Percentiles rank a stretch among this genome's conserved stretches.
Conservation (phyloP, 2,329 filamentous ascomycete genomes). For the Davidsoniella neocaledoniae region DNA sequence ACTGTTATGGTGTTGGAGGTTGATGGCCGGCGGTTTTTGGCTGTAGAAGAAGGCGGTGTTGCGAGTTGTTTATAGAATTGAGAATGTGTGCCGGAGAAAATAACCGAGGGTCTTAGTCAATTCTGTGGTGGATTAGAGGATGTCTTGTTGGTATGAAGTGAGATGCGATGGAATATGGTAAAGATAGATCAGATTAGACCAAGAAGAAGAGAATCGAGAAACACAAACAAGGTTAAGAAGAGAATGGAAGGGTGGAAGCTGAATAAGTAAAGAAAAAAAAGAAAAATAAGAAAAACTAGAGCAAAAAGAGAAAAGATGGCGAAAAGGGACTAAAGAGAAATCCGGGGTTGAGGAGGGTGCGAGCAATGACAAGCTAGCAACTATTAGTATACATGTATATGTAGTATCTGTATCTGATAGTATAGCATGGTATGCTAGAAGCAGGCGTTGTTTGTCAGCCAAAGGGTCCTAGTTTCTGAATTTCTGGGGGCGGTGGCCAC, state of each 20-base stretch:
- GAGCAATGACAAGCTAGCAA: too few relatives aligned
- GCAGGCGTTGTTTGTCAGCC: too few relatives aligned
- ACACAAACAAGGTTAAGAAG: not conserved
- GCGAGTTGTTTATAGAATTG: not conserved
- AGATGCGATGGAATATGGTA: not conserved
- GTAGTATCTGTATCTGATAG: too few relatives aligned
- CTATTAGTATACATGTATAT: too few relatives aligned
- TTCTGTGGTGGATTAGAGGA: not conserved
- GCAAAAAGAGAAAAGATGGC: not conserved
- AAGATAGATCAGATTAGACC: not conserved
- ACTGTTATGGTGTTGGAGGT: not conserved
- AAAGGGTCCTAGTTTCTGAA: too few relatives aligned
- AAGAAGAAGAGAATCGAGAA: not conserved
- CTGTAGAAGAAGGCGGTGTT: not conserved
- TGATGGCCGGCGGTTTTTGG: not conserved
- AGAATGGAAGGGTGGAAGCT: not conserved
- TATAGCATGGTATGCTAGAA: too few relatives aligned
- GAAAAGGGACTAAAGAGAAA: slow-evolving; percentile 9
- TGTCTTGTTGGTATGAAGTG: not conserved
- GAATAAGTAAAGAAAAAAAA: not conserved
- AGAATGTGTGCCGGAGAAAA: not conserved
- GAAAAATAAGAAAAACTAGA: slow-evolving; percentile 2
- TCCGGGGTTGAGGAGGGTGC: slow-evolving; percentile 7
- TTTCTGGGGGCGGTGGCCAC: too few relatives aligned
- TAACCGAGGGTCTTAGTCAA: not conserved